Conservation (phyloP, 73 alveolate species). For the Paraurostyla sp. region DNA sequence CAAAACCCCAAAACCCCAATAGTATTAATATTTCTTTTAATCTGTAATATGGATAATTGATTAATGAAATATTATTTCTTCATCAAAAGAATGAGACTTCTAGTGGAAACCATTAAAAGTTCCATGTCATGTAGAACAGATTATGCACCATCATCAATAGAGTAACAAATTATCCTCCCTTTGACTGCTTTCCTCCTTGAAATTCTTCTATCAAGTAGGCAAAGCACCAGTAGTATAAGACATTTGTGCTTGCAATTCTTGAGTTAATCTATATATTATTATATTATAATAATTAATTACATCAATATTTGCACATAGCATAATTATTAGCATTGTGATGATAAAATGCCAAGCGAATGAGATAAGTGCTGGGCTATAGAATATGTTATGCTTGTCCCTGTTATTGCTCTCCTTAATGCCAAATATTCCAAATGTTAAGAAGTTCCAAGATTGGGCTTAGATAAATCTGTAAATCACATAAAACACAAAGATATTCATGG, state of each 20-base stretch:
- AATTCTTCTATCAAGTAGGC: slow-evolving; percentile 48
- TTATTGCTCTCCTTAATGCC: slow-evolving; percentile 10
- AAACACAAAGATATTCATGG: slow-evolving; percentile 21
- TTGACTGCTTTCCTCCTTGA: slow-evolving; percentile 21
- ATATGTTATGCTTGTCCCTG: neutral
- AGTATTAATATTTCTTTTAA: no score
- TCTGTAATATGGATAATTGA: no score
- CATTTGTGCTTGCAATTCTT: slow-evolving; percentile 55
- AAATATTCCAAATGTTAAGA: slow-evolving; percentile 48
- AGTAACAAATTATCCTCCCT: slow-evolving; percentile 52
- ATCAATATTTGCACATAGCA: slow-evolving; percentile 43
- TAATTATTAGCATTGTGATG: slow-evolving; percentile 38
- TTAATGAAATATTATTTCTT: no score
- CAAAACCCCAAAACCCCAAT: no score
- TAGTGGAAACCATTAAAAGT: slow-evolving; percentile 3
- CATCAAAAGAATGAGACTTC: slow-evolving; percentile 3
- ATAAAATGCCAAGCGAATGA: slow-evolving; percentile 55
- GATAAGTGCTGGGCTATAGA: slow-evolving; percentile 26
- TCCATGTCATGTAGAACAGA: slow-evolving; percentile 15
- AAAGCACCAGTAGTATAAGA: slow-evolving; percentile 45
- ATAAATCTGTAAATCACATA: slow-evolving; percentile 40
- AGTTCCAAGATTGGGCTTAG: neutral
- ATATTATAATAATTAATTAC: neutral
- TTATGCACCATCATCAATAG: slow-evolving; percentile 26
- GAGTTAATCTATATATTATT: slow-evolving; percentile 42